These are phyloP conservation scores for Nicotiana attenuata DNA, from an alignment of 257 asterid genomes.

Conservation along the genomic window DNA sequence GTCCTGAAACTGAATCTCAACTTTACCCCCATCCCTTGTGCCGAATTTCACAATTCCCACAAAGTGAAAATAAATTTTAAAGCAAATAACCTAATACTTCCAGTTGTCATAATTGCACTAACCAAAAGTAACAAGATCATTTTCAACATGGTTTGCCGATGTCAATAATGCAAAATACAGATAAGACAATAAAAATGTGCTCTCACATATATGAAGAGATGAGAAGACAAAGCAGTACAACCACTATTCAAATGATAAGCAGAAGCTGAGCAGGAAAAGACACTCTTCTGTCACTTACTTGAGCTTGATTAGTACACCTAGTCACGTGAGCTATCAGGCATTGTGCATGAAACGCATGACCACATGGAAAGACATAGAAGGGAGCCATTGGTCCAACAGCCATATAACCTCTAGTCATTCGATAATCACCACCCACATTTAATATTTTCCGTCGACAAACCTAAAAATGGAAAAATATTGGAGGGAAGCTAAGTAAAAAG, in stretches of 20 bases:
- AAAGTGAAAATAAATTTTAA: not conserved
- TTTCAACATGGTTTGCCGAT: not conserved
- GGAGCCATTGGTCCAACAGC: conserved; percentile 92
- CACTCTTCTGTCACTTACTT: conserved; percentile 48
- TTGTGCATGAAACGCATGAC: conserved; percentile 87
- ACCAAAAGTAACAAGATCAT: not conserved
- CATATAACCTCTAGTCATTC: conserved; percentile 60
- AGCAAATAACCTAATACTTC: not conserved
- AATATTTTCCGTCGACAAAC: conserved; percentile 78
- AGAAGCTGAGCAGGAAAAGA: conserved; percentile 6
- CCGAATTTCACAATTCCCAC: not conserved
- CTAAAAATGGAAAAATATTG: conserved; percentile 34
- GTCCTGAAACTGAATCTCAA: not conserved
- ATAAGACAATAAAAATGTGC: not conserved
- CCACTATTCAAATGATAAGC: conserved; percentile 5
- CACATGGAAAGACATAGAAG: conserved; percentile 96
- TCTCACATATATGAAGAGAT: not conserved
- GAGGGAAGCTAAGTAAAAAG: not conserved
- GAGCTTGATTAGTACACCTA: conserved; percentile 72
- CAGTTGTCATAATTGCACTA: not conserved
- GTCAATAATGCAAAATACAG: not conserved
- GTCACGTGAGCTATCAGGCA: conserved; percentile 95
- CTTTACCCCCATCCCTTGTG: not conserved
- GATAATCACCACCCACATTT: conserved; percentile 57
- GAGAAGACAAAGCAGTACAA: not conserved